Base-by-base conservation (phyloP, 2,329 filamentous ascomycete genomes). In the Helicocarpus griseus region DNA sequence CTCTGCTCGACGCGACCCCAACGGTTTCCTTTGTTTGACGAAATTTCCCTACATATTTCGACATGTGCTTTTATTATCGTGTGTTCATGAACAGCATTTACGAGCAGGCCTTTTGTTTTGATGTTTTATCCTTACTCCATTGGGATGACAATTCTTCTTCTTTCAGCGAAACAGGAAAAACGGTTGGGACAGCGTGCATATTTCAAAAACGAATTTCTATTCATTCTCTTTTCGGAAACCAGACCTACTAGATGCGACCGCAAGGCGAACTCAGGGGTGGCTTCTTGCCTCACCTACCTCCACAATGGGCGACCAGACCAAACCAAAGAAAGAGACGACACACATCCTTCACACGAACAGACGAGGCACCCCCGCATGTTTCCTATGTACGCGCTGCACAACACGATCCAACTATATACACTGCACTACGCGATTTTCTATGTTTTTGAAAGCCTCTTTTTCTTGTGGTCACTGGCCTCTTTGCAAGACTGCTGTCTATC, bases 91-190 rank as follows among this genome's bases (percentile, higher is more conserved):
- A 47, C 45, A 47, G 45, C 45, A 47, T 35, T 36, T 35, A 26
- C 45, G 31, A 47, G 45, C 31, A 47, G 45, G 45, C 55, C 58
- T 58, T 62, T 59, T 64, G 62, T 63, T 57, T 60, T 56, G 54
- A 62, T 63, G 56, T 60, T 59, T 60, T 55, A 52, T 53, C 59
- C 57, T 61, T 58, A n/a, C n/a, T n/a, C n/a, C n/a, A n/a, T n/a
- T n/a, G n/a, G n/a, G n/a, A n/a, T n/a, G n/a, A n/a, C n/a, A n/a
- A n/a, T n/a, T n/a, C n/a, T 26, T 2, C 11, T 26, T 26, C 36
- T 24, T 36, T 26, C 17, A 19, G 45, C 45, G 24, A 47, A n/a
- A 36, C 45, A 35, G 21, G 13, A 9, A 36, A 45, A 45, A 45
- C 9, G 41, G 41, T 31, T 19, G 19, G 31, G 45, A 36, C 13